phyloP scores from a whole-genome alignment of 768 basidiomycete species.

The Pleurotus tuoliensis region DNA sequence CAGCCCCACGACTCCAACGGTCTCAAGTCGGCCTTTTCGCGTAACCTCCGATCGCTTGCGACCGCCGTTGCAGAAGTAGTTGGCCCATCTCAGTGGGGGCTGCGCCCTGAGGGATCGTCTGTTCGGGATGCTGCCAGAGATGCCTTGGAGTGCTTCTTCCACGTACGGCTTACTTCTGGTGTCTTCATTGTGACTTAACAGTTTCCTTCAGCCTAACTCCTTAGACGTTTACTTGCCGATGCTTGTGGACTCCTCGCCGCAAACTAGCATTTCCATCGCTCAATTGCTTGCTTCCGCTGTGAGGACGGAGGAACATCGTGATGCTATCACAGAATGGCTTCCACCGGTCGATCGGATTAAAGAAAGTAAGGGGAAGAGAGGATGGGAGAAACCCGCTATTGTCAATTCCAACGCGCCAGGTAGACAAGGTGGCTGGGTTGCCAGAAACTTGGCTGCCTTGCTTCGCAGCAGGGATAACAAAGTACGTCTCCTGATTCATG shows the following conservation, averaged over 20 bases:
- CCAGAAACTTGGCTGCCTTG: slow-evolving; percentile 44
- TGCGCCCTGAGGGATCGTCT: slow-evolving; percentile 39
- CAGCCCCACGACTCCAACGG: slow-evolving; percentile 29
- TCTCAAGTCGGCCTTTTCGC: slow-evolving; percentile 55
- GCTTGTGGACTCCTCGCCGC: slow-evolving; percentile 39
- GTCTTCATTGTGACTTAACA: slow-evolving; percentile 1
- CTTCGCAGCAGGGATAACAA: slow-evolving; percentile 52
- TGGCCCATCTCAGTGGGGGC: slow-evolving; percentile 67
- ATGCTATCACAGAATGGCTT: slow-evolving; percentile 55
- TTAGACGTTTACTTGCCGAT: slow-evolving; percentile 69
- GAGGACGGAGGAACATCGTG: slow-evolving; percentile 46
- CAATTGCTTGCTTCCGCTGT: slow-evolving; percentile 55
- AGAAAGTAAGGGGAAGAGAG: slow-evolving; percentile 56
- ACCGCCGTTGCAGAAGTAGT: slow-evolving; percentile 61
- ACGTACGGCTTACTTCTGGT: slow-evolving; percentile 32
- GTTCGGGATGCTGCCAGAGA: slow-evolving; percentile 48
- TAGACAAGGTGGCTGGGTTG: slow-evolving; percentile 57
- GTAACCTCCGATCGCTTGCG: slow-evolving; percentile 59
- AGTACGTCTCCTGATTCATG: slow-evolving; percentile 24
- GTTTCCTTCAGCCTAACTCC: slow-evolving; percentile 41
- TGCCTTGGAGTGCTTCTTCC: slow-evolving; percentile 57
- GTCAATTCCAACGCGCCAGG: slow-evolving; percentile 32
- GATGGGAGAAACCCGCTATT: slow-evolving; percentile 66
- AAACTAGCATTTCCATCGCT: slow-evolving; percentile 47
- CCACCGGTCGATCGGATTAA: slow-evolving; percentile 52